Evolutionary conservation across 2,329 filamentous ascomycete species (phyloP), one percentile per base, ranked within the genome.

Genomic region (Alternaria panax): DNA sequence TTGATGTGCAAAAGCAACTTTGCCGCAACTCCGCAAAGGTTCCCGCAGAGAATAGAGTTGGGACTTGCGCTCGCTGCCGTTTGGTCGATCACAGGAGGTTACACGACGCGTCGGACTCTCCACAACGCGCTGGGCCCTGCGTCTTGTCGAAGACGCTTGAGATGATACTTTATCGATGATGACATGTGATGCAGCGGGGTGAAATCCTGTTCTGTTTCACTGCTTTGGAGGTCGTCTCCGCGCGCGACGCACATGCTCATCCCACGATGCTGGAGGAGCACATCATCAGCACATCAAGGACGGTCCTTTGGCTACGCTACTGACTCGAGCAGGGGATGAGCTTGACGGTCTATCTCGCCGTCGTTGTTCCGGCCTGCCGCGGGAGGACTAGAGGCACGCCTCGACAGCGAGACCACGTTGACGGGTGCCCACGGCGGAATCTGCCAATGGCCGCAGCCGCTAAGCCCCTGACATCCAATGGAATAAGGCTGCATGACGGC

Each of bases 401-500:
- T 68, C 63, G 62, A 65, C 57, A 68, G 57, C 63, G 56, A 67
- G 69, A 71, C 72, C 73, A 71, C 64, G 65, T 62, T 63, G 62
- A 62, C 71, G 72, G 71, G 68, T 64, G 67, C 61, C 52, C 55
- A 59, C 63, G 60, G 41, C 61, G 42, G 43, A 18, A 42, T 42
- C 52, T 24, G 61, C 68, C 68, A 70, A 67, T 72, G 57, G 57
- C 32, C 25, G 38, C n/a, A 18, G 57, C 38, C 45, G 50, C 65
- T 57, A 63, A 60, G 54, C 50, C 30, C 51, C 51, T 58, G 53
- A 54, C 18, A 60, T 64, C 64, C 61, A 68, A 67, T 64, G 58
- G 65, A 66, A 66, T 69, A 69, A 72, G 72, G 73, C 71, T 75
- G 72, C 68, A 73, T 67, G 64, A 64, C 52, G 55, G 51, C 62